Evolutionary conservation across 2,329 filamentous ascomycete species (phyloP), one percentile per base, ranked within the genome.

Genomic region (Fusarium poae): DNA sequence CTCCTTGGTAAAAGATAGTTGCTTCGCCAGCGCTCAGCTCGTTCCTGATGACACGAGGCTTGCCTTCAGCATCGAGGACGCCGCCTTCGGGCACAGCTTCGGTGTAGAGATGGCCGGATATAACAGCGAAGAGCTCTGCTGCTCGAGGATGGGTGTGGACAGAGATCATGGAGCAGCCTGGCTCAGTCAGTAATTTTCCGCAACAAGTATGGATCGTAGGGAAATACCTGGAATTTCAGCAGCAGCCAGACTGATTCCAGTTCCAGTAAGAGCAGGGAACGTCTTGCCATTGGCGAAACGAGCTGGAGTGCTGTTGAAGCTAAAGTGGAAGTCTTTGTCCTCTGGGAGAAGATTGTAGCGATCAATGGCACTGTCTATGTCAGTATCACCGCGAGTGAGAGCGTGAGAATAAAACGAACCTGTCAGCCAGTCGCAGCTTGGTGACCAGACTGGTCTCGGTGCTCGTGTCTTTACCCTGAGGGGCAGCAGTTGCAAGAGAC

Each of bases 201-300:
- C 2, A 0, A 2, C 10, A 1, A 13, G 5, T 9, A 11, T 0
- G 0, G 1, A 35, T n/a, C n/a, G 7, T 4, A 1, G 1, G 9
- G 2, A 5, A 8, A 51, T 67, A 77, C 76, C 79, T 20, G 80
- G 79, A 37, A 88, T 76, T 67, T 83, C 82, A 29, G 83, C 85
- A 6, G 87, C 75, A 4, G 84, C 83, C 77, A 85, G 83, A 62
- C 80, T 81, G 35, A 83, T 76, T 20, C 82, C 82, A 11, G 83
- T 84, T 51, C 83, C 82, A 21, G 85, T 82, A 21, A 88, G 82
- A 15, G 86, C 84, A 7, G 86, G 86, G 77, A 88, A 88, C 29
- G 82, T 83, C 76, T 84, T 83, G 72, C 85, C 81, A 75, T 87
- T 85, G 37, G 86, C 84, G 6, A 53, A 83, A 84, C 78, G 68